These are phyloP conservation scores for Pelargonium cotyledonis DNA, from an alignment of 441 rosid species.

Conservation along the genomic window DNA sequence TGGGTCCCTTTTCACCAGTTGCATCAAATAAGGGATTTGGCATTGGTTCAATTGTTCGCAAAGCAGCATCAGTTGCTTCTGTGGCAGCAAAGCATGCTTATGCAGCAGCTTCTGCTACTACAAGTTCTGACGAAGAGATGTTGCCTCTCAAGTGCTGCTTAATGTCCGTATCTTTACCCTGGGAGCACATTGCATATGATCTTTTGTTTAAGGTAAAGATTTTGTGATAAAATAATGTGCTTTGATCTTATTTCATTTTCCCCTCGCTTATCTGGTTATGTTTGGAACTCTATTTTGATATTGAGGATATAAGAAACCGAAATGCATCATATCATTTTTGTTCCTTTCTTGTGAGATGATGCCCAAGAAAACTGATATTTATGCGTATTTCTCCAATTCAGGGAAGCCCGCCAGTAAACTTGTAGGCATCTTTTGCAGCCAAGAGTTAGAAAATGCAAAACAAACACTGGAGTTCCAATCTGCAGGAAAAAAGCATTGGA, in stretches of 20 bases:
- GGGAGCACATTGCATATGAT: conserved; percentile 29
- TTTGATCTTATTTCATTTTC: too few relatives aligned
- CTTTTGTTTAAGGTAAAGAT: conserved; percentile 26
- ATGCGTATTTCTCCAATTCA: background rate
- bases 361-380: background rate
- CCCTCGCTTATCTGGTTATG: too few relatives aligned
- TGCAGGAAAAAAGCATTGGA: background rate
- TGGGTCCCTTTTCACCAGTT: conserved; percentile 77
- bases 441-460: background rate
- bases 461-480: background rate
- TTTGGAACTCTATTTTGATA: background rate
- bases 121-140: conserved; percentile 25
- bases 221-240: background rate
- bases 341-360: too few relatives aligned
- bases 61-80: conserved; percentile 89
- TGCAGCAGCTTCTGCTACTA: conserved; percentile 34
- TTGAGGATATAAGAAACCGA: background rate
- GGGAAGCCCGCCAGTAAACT: conserved; percentile 20
- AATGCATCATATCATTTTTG: background rate
- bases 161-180: conserved; percentile 27
- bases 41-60: conserved; percentile 71
- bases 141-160: conserved; percentile 28
- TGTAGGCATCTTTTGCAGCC: background rate
- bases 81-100: conserved; percentile 91
- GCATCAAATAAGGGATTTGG: conserved; percentile 66